Evolutionary conservation across 495 filamentous ascomycete genomes (phyloP).

Genomic region (Aspergillus cavernicola): DNA sequence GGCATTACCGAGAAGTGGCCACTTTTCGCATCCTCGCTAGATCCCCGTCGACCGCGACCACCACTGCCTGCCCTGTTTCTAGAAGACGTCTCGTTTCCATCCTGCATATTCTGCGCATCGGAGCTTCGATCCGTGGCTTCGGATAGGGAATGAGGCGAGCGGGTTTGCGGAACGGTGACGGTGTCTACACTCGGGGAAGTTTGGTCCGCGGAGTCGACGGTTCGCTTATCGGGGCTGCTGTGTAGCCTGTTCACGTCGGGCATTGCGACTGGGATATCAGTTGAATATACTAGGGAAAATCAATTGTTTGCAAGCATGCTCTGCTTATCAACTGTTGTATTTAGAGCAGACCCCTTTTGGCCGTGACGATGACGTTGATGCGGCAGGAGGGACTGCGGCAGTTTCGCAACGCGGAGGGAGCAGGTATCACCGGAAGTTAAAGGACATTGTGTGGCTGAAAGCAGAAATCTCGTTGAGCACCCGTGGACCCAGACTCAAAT

Average conservation of each 20-base stretch:
- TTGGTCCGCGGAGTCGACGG: not conserved
- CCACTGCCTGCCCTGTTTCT: not conserved
- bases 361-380: constrained; percentile 1
- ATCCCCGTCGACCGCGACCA: not conserved
- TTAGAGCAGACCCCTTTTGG: not conserved
- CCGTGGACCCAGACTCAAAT: not conserved
- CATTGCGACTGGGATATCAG: not conserved
- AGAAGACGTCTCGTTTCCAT: not conserved
- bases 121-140: not conserved
- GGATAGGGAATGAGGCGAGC: not conserved
- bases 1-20: constrained; percentile 13
- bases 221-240: not conserved
- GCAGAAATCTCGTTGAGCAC: not conserved
- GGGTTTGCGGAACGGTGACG: not conserved
- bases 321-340: not conserved
- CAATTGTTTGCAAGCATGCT: constrained; percentile 2
- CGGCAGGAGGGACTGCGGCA: not conserved
- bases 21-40: constrained; percentile 14
- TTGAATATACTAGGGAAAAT: not conserved
- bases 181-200: not conserved
- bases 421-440: not conserved
- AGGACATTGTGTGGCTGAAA: not conserved
- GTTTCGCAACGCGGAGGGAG: not conserved
- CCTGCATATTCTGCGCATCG: not conserved
- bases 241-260: constrained; percentile 1